Evolutionary conservation across 495 filamentous ascomycete genomes (phyloP).

Genomic region (Tuber aestivum): DNA sequence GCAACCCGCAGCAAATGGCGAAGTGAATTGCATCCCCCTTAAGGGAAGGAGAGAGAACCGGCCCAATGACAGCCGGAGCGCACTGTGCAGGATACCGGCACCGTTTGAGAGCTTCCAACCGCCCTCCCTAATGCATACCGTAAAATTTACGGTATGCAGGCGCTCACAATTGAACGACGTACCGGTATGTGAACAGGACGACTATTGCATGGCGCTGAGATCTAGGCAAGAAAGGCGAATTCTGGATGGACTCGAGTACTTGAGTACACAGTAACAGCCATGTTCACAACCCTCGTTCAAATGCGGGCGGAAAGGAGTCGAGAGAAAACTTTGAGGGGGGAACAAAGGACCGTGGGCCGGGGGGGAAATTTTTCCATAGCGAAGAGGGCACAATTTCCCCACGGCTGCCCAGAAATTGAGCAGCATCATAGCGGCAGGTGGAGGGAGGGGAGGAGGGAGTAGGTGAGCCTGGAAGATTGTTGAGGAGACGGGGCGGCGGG

Average conservation of each 20-base stretch:
- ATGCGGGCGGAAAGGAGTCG: background rate
- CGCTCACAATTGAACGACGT: too few species aligned
- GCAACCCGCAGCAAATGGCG: background rate
- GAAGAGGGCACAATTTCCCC: background rate
- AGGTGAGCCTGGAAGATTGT: background rate
- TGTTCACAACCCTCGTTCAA: too few species aligned
- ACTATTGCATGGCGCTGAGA: too few species aligned
- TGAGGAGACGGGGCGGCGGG: background rate
- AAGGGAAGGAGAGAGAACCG: background rate
- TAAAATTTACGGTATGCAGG: background rate
- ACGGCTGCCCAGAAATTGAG: background rate
- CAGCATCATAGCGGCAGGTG: too few species aligned
- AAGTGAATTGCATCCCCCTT: background rate
- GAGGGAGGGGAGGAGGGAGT: background rate
- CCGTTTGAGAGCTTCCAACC: background rate
- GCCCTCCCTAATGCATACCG: background rate
- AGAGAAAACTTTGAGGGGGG: background rate
- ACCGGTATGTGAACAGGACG: too few species aligned
- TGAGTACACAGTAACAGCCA: too few species aligned
- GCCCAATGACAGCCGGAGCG: background rate
- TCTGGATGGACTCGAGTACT: too few species aligned
- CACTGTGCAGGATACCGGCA: background rate
- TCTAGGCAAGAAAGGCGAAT: too few species aligned
- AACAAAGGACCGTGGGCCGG: background rate
- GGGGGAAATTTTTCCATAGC: background rate